Base-by-base conservation (phyloP, 441 rosid species). In the Pelargonium australe region DNA sequence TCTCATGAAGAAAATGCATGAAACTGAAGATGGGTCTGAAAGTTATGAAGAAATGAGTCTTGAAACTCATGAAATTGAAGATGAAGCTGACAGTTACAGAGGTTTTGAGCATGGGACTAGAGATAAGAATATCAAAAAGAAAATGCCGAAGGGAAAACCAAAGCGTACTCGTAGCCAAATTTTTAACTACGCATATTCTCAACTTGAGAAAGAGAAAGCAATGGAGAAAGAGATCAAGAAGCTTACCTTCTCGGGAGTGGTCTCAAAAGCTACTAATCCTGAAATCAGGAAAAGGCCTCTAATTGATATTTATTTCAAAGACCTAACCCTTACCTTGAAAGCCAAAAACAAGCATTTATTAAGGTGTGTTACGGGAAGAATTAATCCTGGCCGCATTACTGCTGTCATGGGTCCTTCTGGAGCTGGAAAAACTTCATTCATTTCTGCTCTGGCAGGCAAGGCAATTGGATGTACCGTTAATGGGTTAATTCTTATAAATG, bases 331-430 rank as follows among this genome's bases (percentile, higher is more conserved):
- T 72, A 90, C 93, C 55, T 70, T 92, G 69, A 95, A 80, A 79
- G 87, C 83, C 5, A 92, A 88, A 80, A 87, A 87, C 83, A 95
- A 81, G 76, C 93, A 86, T 84, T 82, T 95, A 1, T 49, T 95
- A 70, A 89, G 97, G 76, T 82, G 88, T 72, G 98, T 95, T 64
- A 87, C 97, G 0, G 99, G 99, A 37, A 90, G 90, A 73, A 67
- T 95, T 72, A 83, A 76, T 4, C 96, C 99, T 51, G 99, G 97
- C n/a, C 84, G 91, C 78, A 91, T 95, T 71, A 89, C 93, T 23
- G 97, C 98, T 34, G 99, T 95, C 47, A 95, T 92, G 98, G 99
- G 98, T 66, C 98, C 99, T 55, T 95, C 99, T 10, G 98, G 98
- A 40, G 98, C 99, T 16, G 99, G 99, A 37, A 95, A 95, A 79